Base-by-base conservation (phyloP, 495 filamentous ascomycete genomes). In the Aspergillus bridgeri region DNA sequence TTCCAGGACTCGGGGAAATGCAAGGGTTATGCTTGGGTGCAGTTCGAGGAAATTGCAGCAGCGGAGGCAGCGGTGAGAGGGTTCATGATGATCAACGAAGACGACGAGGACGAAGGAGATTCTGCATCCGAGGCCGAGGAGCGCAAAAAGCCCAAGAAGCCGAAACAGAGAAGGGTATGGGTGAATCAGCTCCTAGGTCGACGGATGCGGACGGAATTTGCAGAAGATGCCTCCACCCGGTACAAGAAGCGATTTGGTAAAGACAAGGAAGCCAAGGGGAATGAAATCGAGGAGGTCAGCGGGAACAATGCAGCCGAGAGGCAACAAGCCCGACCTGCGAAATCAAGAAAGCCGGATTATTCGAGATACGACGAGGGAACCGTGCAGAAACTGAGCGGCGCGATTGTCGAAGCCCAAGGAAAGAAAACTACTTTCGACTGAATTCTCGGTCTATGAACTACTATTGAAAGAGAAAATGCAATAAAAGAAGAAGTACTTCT, bases 1-100 rank as follows among this genome's bases (percentile, higher is more conserved):
- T 99, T 99, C 66, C 91, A 98, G 69, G 95, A 99, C 65, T 85
- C 86, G 42, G 95, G 94, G 23, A 98, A 98, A 76, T 98, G 95
- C 78, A 97, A 97, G 76, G 94, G 94, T 1, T 99, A 89, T 77
- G 92, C 87, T 19, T 98, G 94, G 89, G 85, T 98, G 48, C 87
- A 88, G 42, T 99, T 98, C 74, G 85, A 86, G 66, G 86, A 91
- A 22, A 60, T 90, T 18, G 86, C 88, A 19, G 82, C 86, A 0
- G 91, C 89, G 0, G 78, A 84, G 62, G 84, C 82, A 65, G 94
- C 92, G 7, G 91, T 96, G 61, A 86, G 83, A 59, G 95, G 95
- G 2, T 96, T 83, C 66, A 79, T 91, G 48, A 79, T 83, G 63
- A 74, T 86, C 44, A 76, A 79, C 56, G 84, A 89, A 54, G 79